Conservation (phyloP, 495 filamentous ascomycete genomes). For the Aspergillus affinis region DNA sequence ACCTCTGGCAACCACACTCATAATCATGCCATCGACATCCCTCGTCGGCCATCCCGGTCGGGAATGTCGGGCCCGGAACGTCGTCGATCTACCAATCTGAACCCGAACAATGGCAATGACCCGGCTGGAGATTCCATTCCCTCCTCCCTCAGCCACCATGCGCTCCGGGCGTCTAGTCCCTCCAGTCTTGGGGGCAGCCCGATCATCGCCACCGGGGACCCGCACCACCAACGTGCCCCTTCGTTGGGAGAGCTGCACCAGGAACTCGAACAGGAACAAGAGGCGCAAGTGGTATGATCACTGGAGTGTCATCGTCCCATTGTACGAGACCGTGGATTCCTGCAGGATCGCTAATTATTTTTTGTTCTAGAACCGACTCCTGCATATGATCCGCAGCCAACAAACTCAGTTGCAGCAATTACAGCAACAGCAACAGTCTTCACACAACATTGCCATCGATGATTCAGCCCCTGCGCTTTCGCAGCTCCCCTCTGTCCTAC, state of each 20-base stretch:
- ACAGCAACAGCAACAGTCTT: conserved; percentile 41
- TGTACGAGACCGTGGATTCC: not conserved
- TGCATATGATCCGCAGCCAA: conserved; percentile 85
- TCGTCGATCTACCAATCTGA: conserved; percentile 69
- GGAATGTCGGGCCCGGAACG: conserved; percentile 47
- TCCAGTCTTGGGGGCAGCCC: conserved; percentile 58
- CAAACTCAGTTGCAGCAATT: conserved; percentile 77
- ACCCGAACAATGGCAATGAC: conserved; percentile 66
- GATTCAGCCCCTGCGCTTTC: conserved; percentile 57
- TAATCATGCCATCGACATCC: conserved; percentile 28
- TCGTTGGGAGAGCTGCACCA: conserved; percentile 95
- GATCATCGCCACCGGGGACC: conserved; percentile 54
- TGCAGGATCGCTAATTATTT: not conserved
- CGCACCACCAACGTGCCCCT: conserved; percentile 68
- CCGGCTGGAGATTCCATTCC: conserved; percentile 32
- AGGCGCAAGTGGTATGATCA: conserved; percentile 75
- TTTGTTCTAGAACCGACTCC: conserved; percentile 70
- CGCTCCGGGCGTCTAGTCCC: conserved; percentile 56
- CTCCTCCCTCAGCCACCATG: conserved; percentile 43
- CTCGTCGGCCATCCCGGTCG: conserved; percentile 51
- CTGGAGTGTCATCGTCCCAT: not conserved
- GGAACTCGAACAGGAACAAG: conserved; percentile 91
- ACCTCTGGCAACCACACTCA: conserved; percentile 17
- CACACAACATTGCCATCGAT: conserved; percentile 48
- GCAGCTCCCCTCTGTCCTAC: conserved; percentile 26